Percentiles rank a stretch among this genome's conserved stretches.
Conservation (phyloP, 2,329 filamentous ascomycete genomes). For the Botrytis fabae region DNA sequence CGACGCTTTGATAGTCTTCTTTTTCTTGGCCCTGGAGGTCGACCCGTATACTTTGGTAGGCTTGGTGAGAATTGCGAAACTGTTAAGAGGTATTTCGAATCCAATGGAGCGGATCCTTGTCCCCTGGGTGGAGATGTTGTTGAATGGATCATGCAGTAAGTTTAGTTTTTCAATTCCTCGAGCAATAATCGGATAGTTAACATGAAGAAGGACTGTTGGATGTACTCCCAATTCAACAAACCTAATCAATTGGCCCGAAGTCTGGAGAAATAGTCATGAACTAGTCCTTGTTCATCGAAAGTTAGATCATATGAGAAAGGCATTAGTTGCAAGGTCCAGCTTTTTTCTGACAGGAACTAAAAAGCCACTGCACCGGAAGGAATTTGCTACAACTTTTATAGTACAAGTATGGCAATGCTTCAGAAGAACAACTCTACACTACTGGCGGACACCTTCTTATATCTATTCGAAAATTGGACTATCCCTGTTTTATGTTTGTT, state of each 20-base stretch:
- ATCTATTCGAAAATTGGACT: constrained; percentile 36
- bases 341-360: constrained; percentile 37
- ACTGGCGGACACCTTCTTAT: constrained; percentile 67
- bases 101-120: constrained; percentile 64
- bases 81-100: constrained; percentile 73
- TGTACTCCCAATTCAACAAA: constrained; percentile 58
- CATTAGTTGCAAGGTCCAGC: constrained; percentile 34
- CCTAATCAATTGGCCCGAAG: constrained; percentile 62
- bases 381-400: constrained; percentile 62
- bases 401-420: constrained; percentile 56
- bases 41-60: constrained; percentile 78
- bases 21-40: constrained; percentile 73
- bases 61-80: constrained; percentile 69
- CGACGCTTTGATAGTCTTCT: constrained; percentile 82
- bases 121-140: constrained; percentile 73
- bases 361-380: constrained; percentile 50
- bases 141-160: constrained; percentile 69
- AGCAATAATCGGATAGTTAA: background rate
- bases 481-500: constrained; percentile 46
- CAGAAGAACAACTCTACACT: constrained; percentile 59
- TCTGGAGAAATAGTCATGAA: constrained; percentile 58
- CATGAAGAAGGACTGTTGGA: constrained; percentile 48
- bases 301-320: constrained; percentile 51
- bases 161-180: background rate
- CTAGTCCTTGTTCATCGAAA: constrained; percentile 45